Conservation (phyloP, 352 stramenopile genomes). For the Phytophthora rubi region DNA sequence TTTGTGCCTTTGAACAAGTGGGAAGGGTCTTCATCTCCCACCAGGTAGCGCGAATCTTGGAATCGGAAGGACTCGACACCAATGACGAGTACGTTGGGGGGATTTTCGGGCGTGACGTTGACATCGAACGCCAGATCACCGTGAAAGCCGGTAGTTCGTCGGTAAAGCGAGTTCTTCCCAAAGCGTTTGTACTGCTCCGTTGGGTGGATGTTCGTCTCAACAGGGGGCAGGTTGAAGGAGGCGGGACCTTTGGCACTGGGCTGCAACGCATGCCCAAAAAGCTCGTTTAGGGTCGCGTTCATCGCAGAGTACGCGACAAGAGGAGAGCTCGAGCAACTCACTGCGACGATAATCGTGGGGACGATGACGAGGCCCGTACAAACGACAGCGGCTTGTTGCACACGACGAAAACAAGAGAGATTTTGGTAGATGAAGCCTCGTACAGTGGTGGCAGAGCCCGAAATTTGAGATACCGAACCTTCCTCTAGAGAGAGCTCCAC, state of each 20-base stretch:
- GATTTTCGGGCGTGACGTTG: constrained; percentile 16
- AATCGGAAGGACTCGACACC: constrained; percentile 64
- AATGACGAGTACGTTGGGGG: constrained; percentile 59
- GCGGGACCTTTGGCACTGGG: not conserved
- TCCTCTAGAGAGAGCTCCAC: not conserved
- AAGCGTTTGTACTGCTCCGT: not conserved
- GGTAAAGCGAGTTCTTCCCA: not conserved
- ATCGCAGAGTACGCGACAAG: not conserved
- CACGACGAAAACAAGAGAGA: not conserved
- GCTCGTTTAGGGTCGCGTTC: not conserved
- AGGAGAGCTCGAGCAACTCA: not conserved
- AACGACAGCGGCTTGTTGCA: not conserved
- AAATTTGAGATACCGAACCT: not conserved
- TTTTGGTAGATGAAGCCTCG: not conserved
- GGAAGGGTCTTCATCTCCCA: constrained; percentile 41
- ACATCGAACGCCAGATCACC: not conserved
- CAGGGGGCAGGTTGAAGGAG: not conserved
- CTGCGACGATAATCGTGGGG: not conserved
- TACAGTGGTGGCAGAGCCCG: not conserved
- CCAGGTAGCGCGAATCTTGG: constrained; percentile 57
- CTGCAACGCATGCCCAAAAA: constrained; percentile 1
- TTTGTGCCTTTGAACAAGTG: constrained; percentile 40
- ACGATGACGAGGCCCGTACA: not conserved
- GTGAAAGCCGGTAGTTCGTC: not conserved
- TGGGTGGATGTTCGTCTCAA: not conserved